Evolutionary conservation across 2,329 filamentous ascomycete species (phyloP).

Genomic region (Arthroderma sp.): DNA sequence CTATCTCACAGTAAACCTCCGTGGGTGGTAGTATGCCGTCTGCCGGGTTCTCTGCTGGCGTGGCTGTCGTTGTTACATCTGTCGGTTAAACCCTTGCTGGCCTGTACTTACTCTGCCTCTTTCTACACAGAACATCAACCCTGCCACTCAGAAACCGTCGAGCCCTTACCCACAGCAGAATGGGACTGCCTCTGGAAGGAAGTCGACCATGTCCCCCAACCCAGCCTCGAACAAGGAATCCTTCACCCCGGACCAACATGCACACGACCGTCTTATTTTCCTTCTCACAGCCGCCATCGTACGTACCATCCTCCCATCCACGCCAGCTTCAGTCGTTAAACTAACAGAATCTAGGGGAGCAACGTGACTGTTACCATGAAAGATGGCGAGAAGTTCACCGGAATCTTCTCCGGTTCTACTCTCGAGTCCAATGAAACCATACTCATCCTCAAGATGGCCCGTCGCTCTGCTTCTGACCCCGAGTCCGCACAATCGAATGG

Average conservation of each 20-base stretch:
- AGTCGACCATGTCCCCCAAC: conserved; percentile 30
- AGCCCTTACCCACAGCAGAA: conserved; percentile 39
- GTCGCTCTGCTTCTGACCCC: conserved; percentile 28
- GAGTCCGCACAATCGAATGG: conserved; percentile 32
- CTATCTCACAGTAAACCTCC: background rate
- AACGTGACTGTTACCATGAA: conserved; percentile 45
- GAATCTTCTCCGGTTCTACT: conserved; percentile 47
- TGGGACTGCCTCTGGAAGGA: conserved; percentile 39
- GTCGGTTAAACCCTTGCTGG: conserved; percentile 12
- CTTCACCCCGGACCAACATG: conserved; percentile 45
- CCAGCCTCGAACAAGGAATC: conserved; percentile 36
- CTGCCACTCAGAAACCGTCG: conserved; percentile 46
- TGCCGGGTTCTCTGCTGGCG: too few relatives aligned
- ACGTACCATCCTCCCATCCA: conserved; percentile 22
- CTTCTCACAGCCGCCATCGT: conserved; percentile 49
- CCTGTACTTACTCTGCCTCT: conserved; percentile 15
- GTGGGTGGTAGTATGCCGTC: background rate
- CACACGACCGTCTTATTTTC: conserved; percentile 49
- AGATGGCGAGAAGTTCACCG: conserved; percentile 49
- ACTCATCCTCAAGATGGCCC: conserved; percentile 55
- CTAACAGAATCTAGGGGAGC: conserved; percentile 38
- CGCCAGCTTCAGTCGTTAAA: background rate
- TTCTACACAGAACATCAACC: conserved; percentile 42
- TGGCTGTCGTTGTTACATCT: background rate
- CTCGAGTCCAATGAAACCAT: conserved; percentile 42